Percentiles rank a stretch among this genome's conserved stretches.
Conservation (phyloP, 805 yeast species). For the Ogataea paraovalis region DNA sequence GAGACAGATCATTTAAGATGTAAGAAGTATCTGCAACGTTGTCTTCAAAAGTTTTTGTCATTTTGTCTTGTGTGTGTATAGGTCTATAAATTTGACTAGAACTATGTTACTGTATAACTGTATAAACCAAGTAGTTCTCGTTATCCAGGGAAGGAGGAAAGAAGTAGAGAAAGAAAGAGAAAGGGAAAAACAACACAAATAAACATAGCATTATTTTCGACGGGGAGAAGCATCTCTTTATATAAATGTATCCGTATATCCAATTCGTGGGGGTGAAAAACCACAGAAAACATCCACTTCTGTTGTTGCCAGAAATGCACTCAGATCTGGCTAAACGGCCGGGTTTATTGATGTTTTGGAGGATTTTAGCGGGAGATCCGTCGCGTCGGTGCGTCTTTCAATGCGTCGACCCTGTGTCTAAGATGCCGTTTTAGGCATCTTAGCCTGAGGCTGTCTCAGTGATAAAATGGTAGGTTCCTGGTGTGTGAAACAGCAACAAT, state of each 20-base stretch:
- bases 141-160: not conserved
- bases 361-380: not conserved
- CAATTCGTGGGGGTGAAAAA: not conserved
- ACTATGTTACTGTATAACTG: not conserved
- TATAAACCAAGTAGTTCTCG: not conserved
- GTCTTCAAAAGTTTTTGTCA: conserved; percentile 16
- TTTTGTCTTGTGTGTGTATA: conserved; percentile 21
- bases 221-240: not conserved
- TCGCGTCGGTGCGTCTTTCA: not conserved
- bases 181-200: not conserved
- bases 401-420: not conserved
- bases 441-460: too few relatives aligned
- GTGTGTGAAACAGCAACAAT: too few relatives aligned
- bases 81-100: not conserved
- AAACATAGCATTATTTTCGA: not conserved
- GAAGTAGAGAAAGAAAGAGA: not conserved
- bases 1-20: conserved; percentile 16
- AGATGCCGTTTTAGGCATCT: not conserved
- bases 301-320: not conserved
- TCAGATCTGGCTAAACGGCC: not conserved
- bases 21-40: conserved; percentile 19
- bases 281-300: not conserved
- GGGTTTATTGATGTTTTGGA: not conserved
- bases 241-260: not conserved
- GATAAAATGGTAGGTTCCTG: too few relatives aligned